A percentile compares a stretch with the other conserved stretches of the same genome.
phyloP scores from a whole-genome alignment of 225 moss, liverwort and hornwort genomes.

The Rhytidiadelphus loreus region DNA sequence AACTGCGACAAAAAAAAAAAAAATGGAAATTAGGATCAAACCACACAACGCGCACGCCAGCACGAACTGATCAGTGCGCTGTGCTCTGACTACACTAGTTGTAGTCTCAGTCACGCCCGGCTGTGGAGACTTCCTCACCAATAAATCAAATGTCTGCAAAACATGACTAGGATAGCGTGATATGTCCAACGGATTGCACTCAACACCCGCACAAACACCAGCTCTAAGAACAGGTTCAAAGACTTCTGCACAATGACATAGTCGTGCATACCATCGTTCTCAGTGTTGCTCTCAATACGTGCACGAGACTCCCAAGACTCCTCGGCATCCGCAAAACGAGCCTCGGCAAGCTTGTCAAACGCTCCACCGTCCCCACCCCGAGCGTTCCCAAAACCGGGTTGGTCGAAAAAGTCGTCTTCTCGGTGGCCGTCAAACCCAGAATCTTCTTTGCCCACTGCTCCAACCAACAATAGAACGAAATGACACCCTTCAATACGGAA shows the following conservation, averaged over 20 bases:
- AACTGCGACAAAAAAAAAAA: slow-evolving; percentile 10
- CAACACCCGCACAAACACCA: not conserved
- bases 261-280: slow-evolving; percentile 30
- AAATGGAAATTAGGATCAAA: not conserved
- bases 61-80: not conserved
- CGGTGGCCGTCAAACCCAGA: slow-evolving; percentile 67
- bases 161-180: not conserved
- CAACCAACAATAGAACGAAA: not conserved
- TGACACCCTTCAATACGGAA: not conserved
- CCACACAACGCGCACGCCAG: not conserved
- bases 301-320: slow-evolving; percentile 51
- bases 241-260: not conserved
- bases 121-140: not conserved
- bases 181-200: not conserved
- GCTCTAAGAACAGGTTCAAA: not conserved
- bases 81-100: not conserved
- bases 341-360: slow-evolving; percentile 55
- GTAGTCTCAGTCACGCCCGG: not conserved
- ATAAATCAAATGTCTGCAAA: not conserved
- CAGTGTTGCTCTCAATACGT: slow-evolving; percentile 9
- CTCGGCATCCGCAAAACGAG: slow-evolving; percentile 61
- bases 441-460: slow-evolving; percentile 61
- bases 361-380: slow-evolving; percentile 40
- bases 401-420: slow-evolving; percentile 92
- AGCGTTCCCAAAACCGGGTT: slow-evolving; percentile 43